Base-by-base conservation (phyloP, 495 filamentous ascomycete genomes). In the Entonaema liquescens region DNA sequence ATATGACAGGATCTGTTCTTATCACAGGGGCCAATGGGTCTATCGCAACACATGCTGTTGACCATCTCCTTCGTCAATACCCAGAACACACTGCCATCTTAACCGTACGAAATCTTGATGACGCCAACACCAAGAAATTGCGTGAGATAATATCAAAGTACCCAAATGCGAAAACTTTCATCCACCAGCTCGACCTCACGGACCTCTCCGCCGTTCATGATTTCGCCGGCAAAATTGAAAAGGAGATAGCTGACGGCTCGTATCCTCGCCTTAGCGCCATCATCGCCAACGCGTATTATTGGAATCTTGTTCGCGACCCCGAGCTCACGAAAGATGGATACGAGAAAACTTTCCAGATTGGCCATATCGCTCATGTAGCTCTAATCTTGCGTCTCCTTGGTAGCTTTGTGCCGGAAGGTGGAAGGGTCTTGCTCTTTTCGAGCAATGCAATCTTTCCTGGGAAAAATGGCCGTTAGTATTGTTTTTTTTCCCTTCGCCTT, bases 1-100 rank as follows among this genome's bases (percentile, higher is more conserved):
- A 50, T 15, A 68, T 68, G 66, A 31, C 50, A n/a, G 81, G 81
- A 15, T 81, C 81, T 19, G 70, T 85, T 36, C 59, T 86, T 38
- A 71, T 85, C 57, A 86, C 83, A 5, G 83, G 83, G 33, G 83
- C 83, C 33, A 85, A 85, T 64, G 72, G 81, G 65, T 83, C 83
- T 12, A 70, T 84, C 11, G 84, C 76, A 12, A 77, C 83, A 13
- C 80, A 72, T 4, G 80, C 83, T 11, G 76, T 82, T 12, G 50
- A 79, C 9, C 67, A 79, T 38, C 75, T 86, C 35, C 76, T 85
- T 0, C 53, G 63, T 0, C 54, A 71, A 0, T 81, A 81, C 42
- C 77, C 81, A 6, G 44, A 75, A 3, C 73, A 76, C 53, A 80
- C 79, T 0, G 38, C 75, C 1, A 67, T 85, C 31, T 73, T 79